Base-by-base conservation (phyloP, 1,284 basidiomycete genomes). In the Pholiota adiposa region DNA sequence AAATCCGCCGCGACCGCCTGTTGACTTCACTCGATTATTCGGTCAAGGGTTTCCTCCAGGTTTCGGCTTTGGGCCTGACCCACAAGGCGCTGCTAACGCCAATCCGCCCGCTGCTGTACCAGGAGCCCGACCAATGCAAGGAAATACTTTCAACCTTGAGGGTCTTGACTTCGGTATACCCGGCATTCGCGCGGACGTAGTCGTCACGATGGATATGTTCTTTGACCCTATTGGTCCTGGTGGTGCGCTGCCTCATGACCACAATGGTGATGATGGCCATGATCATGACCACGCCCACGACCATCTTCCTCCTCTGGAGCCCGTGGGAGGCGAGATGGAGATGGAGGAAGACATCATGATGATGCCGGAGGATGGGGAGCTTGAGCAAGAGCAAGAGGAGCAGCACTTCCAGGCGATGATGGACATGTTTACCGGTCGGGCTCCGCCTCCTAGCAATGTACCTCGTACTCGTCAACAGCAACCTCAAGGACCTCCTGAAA, bases 191-290 rank as follows among this genome's bases (percentile, higher is more conserved):
- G 46, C 44, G 14, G 54, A 56, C 36, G 48, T 56, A 2, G 54
- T 56, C 9, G 54, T 56, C 36, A 56, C 54, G 11, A 56, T 56
- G 54, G 54, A 56, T 11, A 56, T 56, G 54, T 40, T 56, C 46
- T 56, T 56, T n/a, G 48, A 56, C 21, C 54, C 43, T 36, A 19
- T 33, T 18, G 44, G 44, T 7, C 43, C 31, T 11, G 12, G n/a
- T 34, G 54, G 16, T 23, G 18, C 18, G 11, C 29, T n/a, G 11
- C 29, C 9, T 18, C 43, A 25, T 36, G 54, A 34, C 9, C n/a
- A 48, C 27, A 16, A 21, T 2, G 16, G 7, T 25, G 38, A 36
- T 9, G 36, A 16, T 27, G 51, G 12, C 14, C n/a, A n/a, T n/a
- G 40, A 1, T 21, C 40, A 43, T 21, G 19, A 1, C 18, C 7